A percentile compares a stretch with the other conserved stretches of the same genome.
phyloP scores from a whole-genome alignment of 2,329 filamentous ascomycete species.

The Hymenoscyphus albidus region DNA sequence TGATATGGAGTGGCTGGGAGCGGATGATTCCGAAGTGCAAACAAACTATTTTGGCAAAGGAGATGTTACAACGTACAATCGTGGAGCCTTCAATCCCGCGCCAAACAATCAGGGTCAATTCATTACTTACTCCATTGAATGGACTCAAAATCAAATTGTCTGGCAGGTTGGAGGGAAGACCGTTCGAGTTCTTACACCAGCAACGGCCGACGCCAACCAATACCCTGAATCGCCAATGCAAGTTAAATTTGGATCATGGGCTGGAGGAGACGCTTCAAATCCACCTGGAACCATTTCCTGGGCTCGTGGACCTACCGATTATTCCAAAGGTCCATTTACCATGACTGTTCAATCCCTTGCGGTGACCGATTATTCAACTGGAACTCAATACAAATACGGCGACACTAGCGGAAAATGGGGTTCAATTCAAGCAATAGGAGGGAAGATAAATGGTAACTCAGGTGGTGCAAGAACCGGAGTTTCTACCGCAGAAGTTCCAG shows the following conservation, averaged over 20 bases:
- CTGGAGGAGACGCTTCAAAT: constrained; percentile 78
- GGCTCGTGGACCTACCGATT: constrained; percentile 84
- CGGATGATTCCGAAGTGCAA: constrained; percentile 74
- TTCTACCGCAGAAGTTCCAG: constrained; percentile 55
- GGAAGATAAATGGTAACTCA: constrained; percentile 66
- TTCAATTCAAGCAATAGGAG: constrained; percentile 78
- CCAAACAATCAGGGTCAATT: constrained; percentile 67
- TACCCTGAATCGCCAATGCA: constrained; percentile 97
- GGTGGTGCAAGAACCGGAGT: constrained; percentile 38
- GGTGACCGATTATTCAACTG: constrained; percentile 90
- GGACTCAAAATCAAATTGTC: constrained; percentile 78
- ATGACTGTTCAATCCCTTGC: constrained; percentile 77
- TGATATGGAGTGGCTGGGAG: constrained; percentile 93
- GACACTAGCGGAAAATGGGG: constrained; percentile 74
- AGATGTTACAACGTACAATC: constrained; percentile 77
- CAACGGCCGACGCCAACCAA: constrained; percentile 65
- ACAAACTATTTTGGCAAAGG: constrained; percentile 98
- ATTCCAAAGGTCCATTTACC: constrained; percentile 74
- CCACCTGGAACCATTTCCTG: constrained; percentile 78
- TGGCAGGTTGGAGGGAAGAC: constrained; percentile 80
- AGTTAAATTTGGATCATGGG: constrained; percentile 88
- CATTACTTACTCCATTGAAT: constrained; percentile 87
- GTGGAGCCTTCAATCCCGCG: constrained; percentile 73
- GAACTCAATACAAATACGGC: constrained; percentile 76
- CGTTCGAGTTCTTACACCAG: constrained; percentile 69